phyloP scores from a whole-genome alignment of 306 rosid genomes.

The Lablab purpureus region DNA sequence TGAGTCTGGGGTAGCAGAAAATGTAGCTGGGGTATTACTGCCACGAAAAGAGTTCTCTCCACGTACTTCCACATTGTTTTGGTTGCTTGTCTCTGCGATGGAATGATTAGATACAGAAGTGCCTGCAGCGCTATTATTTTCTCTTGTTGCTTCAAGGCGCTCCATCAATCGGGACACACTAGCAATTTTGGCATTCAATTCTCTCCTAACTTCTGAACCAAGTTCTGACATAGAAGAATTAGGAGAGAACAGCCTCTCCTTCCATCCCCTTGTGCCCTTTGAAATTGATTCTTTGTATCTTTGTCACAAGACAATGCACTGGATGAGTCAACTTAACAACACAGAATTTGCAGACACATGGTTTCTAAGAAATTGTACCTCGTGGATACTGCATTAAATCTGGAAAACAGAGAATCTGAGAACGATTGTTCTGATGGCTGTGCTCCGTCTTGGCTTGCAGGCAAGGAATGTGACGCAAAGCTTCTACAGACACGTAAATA shows the following conservation, averaged over 20 bases:
- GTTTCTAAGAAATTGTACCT: conserved; percentile 56
- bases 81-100: conserved; percentile 52
- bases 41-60: conserved; percentile 46
- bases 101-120: conserved; percentile 52
- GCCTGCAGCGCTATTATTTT: conserved; percentile 44
- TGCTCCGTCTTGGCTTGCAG: conserved; percentile 60
- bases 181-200: conserved; percentile 79
- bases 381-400: conserved; percentile 66
- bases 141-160: conserved; percentile 69
- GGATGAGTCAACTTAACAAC: conserved; percentile 1
- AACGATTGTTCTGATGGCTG: conserved; percentile 88
- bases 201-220: conserved; percentile 73
- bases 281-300: conserved; percentile 86
- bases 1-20: conserved; percentile 55
- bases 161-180: conserved; percentile 74
- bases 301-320: conserved; percentile 27
- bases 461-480: conserved; percentile 55
- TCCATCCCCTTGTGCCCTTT: conserved; percentile 85
- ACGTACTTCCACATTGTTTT: conserved; percentile 47
- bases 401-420: conserved; percentile 79
- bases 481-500: conserved; percentile 48
- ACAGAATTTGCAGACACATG: background rate
- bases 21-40: conserved; percentile 46
- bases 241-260: conserved; percentile 82
- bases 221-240: conserved; percentile 67